Evolutionary conservation across 768 basidiomycete genomes (phyloP).

Genomic region (Auricularia sp.): DNA sequence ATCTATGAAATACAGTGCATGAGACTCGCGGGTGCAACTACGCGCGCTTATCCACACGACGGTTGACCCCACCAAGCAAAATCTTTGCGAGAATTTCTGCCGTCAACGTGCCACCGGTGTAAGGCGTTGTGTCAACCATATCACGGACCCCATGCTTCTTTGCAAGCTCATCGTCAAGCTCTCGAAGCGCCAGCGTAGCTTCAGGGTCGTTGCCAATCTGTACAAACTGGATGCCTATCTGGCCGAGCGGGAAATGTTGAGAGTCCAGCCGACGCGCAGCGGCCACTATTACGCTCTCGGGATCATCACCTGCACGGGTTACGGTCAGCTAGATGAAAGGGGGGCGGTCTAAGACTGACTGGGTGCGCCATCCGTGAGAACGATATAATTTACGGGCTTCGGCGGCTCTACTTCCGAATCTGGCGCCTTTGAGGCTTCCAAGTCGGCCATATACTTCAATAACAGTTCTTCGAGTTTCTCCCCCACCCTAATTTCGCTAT

Average conservation of each 20-base stretch:
- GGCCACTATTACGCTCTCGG: slow-evolving; percentile 35
- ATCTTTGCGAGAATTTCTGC: slow-evolving; percentile 48
- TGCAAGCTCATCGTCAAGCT: slow-evolving; percentile 36
- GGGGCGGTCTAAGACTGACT: slow-evolving; percentile 27
- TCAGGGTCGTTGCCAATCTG: slow-evolving; percentile 46
- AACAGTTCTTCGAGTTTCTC: slow-evolving; percentile 30
- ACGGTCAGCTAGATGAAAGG: neutral
- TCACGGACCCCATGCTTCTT: slow-evolving; percentile 34
- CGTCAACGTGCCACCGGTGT: slow-evolving; percentile 28
- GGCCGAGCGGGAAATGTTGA: slow-evolving; percentile 39
- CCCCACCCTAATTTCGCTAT: slow-evolving; percentile 20
- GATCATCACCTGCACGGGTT: slow-evolving; percentile 29
- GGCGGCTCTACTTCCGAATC: slow-evolving; percentile 20
- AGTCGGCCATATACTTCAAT: slow-evolving; percentile 25
- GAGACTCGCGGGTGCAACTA: neutral
- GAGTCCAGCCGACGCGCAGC: slow-evolving; percentile 42
- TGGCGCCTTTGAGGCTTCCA: slow-evolving; percentile 22
- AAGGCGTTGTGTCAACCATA: slow-evolving; percentile 63
- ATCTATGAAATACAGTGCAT: neutral
- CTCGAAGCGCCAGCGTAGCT: slow-evolving; percentile 30
- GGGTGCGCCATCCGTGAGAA: slow-evolving; percentile 56
- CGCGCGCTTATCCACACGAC: slow-evolving; percentile 29
- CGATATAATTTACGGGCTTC: slow-evolving; percentile 48
- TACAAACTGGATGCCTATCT: slow-evolving; percentile 63
- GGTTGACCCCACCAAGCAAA: slow-evolving; percentile 56